These are phyloP conservation scores for Fraxinus platypoda DNA, from an alignment of 305 asterid species.

Conservation along the genomic window DNA sequence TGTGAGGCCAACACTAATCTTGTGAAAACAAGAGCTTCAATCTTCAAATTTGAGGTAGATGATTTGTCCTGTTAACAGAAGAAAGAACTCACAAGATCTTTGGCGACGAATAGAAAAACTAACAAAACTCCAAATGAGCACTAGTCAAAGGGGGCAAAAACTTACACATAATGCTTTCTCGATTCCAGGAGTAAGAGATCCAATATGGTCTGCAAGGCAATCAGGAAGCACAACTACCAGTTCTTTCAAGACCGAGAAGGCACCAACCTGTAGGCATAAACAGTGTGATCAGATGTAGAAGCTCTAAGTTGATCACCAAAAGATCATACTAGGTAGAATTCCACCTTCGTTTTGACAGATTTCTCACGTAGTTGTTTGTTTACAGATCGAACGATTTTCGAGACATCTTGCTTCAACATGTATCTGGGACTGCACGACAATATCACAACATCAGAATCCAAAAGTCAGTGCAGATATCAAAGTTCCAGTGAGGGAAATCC, in stretches of 20 bases:
- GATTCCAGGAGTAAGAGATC: constrained; percentile 89
- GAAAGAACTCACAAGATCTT: constrained; percentile 14
- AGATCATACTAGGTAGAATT: constrained; percentile 5
- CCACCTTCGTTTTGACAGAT: constrained; percentile 94
- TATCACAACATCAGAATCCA: constrained; percentile 14
- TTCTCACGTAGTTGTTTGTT: constrained; percentile 94
- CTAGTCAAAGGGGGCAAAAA: constrained; percentile 21
- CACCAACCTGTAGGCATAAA: constrained; percentile 75
- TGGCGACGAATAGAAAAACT: not conserved
- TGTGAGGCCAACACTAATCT: constrained; percentile 94
- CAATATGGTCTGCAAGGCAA: constrained; percentile 98
- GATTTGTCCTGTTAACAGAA: constrained; percentile 77
- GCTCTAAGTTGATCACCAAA: constrained; percentile 16
- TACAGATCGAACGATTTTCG: constrained; percentile 87
- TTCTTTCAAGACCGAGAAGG: constrained; percentile 91
- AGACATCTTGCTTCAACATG: constrained; percentile 93
- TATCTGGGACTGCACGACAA: constrained; percentile 74
- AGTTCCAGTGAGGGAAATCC: constrained; percentile 11
- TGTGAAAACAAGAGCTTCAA: constrained; percentile 94
- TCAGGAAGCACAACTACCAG: constrained; percentile 95
- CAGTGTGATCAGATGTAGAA: constrained; percentile 14
- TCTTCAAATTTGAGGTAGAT: constrained; percentile 94
- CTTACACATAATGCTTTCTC: constrained; percentile 94
- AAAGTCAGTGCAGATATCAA: not conserved
- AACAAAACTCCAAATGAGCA: constrained; percentile 17